These are phyloP conservation scores for Fusarium sp. DNA, from an alignment of 2,329 filamentous ascomycete species.

Conservation along the genomic window DNA sequence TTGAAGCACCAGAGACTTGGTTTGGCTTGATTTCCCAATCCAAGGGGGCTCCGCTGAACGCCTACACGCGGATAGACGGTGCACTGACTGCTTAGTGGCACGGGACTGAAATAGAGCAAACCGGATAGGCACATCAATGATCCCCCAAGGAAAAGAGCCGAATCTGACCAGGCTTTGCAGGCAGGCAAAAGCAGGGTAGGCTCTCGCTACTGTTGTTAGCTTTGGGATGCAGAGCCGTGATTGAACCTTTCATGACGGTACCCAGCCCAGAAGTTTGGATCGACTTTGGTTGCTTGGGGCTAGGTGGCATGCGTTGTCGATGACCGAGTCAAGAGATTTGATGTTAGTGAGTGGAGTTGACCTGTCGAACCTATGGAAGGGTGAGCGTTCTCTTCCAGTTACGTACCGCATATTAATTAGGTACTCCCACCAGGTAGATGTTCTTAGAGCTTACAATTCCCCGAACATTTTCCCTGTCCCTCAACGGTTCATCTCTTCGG, in stretches of 20 bases:
- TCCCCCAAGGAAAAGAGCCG: constrained; percentile 24
- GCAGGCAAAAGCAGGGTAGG: constrained; percentile 7
- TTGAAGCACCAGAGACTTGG: constrained; percentile 13
- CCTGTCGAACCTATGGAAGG: constrained; percentile 6
- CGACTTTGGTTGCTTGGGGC: constrained; percentile 11
- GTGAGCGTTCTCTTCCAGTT: neutral
- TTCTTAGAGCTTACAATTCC: constrained; percentile 11
- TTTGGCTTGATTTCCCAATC: neutral
- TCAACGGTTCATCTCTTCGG: constrained; percentile 22
- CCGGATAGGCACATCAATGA: constrained; percentile 34
- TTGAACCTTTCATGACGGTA: constrained; percentile 8
- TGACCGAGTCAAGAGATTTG: constrained; percentile 40
- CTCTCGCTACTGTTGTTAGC: constrained; percentile 14
- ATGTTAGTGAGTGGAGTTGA: constrained; percentile 23
- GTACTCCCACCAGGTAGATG: neutral
- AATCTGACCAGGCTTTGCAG: constrained; percentile 13
- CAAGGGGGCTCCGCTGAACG: constrained; percentile 30
- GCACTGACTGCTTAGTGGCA: constrained; percentile 41
- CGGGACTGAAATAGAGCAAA: constrained; percentile 25
- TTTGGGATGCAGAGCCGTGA: constrained; percentile 22
- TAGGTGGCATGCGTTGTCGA: constrained; percentile 14
- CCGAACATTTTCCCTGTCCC: constrained; percentile 7
- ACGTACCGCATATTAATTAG: neutral
- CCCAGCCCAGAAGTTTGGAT: constrained; percentile 1
- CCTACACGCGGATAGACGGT: constrained; percentile 27